Conservation (phyloP, 169 alveolate genomes). For the Eimeria tenella region DNA sequence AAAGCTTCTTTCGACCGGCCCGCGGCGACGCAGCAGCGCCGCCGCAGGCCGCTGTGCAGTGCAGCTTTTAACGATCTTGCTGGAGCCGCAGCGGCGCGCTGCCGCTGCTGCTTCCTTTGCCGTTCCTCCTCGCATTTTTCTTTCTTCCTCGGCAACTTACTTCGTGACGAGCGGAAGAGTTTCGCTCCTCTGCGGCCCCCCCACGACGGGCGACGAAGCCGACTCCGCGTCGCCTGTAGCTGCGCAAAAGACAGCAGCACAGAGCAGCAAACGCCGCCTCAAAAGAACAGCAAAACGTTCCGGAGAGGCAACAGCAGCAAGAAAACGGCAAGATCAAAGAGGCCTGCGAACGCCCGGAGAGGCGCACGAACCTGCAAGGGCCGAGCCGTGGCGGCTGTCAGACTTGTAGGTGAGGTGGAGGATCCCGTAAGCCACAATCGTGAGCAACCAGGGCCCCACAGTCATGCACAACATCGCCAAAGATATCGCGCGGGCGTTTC, state of each 20-base stretch:
- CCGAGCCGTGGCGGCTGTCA: conserved; percentile 69
- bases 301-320: neutral
- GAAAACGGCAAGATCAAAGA: too few species aligned
- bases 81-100: neutral
- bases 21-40: too few species aligned
- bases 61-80: too few species aligned
- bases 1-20: too few species aligned
- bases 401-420: conserved; percentile 85
- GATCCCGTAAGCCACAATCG: conserved; percentile 84
- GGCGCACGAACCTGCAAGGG: neutral
- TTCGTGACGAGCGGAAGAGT: neutral
- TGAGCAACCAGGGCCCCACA: conserved; percentile 87
- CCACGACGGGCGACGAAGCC: neutral
- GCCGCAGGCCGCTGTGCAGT: too few species aligned
- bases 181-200: neutral
- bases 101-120: neutral
- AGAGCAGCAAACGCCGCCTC: neutral
- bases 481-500: conserved; percentile 89
- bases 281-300: neutral
- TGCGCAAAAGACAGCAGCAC: neutral
- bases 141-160: too few species aligned
- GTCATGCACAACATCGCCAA: conserved; percentile 87
- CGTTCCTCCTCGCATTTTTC: neutral
- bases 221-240: neutral
- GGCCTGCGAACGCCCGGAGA: neutral